Evolutionary conservation across 192 early-diverging fungal species (phyloP), one percentile per base, ranked within the genome.

Genomic region (Pecoramyces ruminantium): DNA sequence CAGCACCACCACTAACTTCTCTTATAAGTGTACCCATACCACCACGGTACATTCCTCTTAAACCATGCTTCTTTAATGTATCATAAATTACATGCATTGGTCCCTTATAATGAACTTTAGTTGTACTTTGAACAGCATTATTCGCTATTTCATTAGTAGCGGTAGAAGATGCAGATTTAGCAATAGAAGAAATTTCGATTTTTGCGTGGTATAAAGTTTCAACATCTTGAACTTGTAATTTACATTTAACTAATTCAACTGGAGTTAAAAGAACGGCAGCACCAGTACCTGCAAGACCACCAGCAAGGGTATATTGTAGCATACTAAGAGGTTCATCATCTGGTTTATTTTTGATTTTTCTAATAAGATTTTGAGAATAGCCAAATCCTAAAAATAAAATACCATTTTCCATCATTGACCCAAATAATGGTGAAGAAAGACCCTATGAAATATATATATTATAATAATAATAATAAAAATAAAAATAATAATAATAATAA

Each of bases 201-300:
- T 25, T 29, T 29, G 28, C 39, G 79, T 51, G 78, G 84, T 83
- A 58, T 29, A 85, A 51, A n/a, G 42, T 4, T 42, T 40, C 83
- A 78, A 91, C 86, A 77, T 93, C 92, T 81, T 96, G 94, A 0
- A 98, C 95, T 86, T 99, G 97, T 80, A 99, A 86, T 82, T 95
- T 93, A 87, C 97, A 99, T 83, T 99, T 99, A 80, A 99, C 90
- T 34, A 99, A 87, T 87, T 99, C 97, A 13, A 97, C 90, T 0
- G 97, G 97, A 5, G 97, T 97, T 14, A 99, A 87, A 13, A 98
- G 90, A 82, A 97, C 87, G 1, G 95, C 95, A 14, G 94, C 94
- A 38, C 93, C 88, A 13, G 93, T 88, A 51, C 97, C 96, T 6
- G 97, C 93, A 14, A 96, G 84, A 13, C 88, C 92, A 34, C 97